phyloP scores from a whole-genome alignment of 1,284 basidiomycete species.

The Heterobasidion irregulare region DNA sequence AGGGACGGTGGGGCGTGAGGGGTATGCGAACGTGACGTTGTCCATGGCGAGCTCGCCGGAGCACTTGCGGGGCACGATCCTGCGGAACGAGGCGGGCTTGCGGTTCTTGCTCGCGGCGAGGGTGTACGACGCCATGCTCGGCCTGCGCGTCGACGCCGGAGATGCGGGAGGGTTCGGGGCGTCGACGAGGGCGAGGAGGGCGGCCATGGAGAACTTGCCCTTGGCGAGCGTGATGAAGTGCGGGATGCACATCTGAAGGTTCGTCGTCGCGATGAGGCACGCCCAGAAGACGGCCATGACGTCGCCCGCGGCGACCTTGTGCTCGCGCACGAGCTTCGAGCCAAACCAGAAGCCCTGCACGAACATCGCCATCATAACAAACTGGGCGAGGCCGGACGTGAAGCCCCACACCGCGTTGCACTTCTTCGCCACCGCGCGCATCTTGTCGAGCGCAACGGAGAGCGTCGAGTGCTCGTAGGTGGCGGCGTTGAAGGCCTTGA shows the following conservation, averaged over 20 bases:
- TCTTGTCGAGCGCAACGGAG: constrained; percentile 33
- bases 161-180: constrained; percentile 18
- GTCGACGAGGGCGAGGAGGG: constrained; percentile 58
- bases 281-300: constrained; percentile 98
- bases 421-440: constrained; percentile 41
- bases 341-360: constrained; percentile 98
- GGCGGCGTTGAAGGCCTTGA: constrained; percentile 94
- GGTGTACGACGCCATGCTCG: constrained; percentile 15
- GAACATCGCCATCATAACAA: constrained; percentile 86
- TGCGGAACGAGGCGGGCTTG: constrained; percentile 36
- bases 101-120: constrained; percentile 16
- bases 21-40: constrained; percentile 80
- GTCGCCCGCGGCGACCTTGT: constrained; percentile 60
- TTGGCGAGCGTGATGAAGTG: constrained; percentile 74
- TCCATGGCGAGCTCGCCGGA: constrained; percentile 76
- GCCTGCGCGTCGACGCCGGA: constrained; percentile 3
- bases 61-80: constrained; percentile 52
- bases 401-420: constrained; percentile 74
- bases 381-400: constrained; percentile 64
- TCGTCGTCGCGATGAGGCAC: constrained; percentile 81
- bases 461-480: constrained; percentile 50
- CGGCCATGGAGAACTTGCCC: constrained; percentile 80
- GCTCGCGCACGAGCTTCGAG: constrained; percentile 73
- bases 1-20: constrained; percentile 60
- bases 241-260: constrained; percentile 82